Evolutionary conservation across 2,329 filamentous ascomycete genomes (phyloP), one percentile per base, ranked within the genome.

Genomic region (Sporothrix schenckii): DNA sequence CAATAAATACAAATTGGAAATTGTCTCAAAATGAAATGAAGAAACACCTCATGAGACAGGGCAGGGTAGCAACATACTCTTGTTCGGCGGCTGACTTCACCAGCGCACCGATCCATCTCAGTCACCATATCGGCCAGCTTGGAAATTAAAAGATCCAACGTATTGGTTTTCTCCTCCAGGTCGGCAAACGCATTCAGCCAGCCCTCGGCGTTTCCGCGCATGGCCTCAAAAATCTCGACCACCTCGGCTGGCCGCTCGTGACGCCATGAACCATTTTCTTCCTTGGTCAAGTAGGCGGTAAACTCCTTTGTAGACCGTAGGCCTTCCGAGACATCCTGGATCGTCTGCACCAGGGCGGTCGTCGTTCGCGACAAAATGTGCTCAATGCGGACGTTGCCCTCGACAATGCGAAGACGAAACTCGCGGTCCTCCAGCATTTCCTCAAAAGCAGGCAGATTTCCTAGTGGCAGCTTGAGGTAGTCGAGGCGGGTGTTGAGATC

Each of bases 191-290:
- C 93, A 70, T 89, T 88, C 71, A 90, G 88, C 94, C 94, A 98
- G 56, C 94, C 93, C 73, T 96, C 91, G 10, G 93, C 90, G 75
- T 98, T 98, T 47, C 92, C 92, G 76, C 91, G 91, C 94, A 98
- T 98, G 50, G 94, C 93, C 53, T 90, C 87, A 75, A 92, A 95
- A 24, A 97, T 92, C 61, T 92, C 89, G 49, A 86, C 84, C 61
- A 90, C 82, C 21, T 72, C 69, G n/a, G 86, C 83, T 5, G 86
- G 83, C 27, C 92, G 86, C 63, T 90, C 88, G 67, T 85, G 80
- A 70, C 88, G 85, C 78, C 87, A 88, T 74, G 85, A 83, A 4
- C 87, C 84, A 50, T 88, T 83, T 60, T 87, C 85, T 72, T 96
- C 86, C 47, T 87, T 83, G 6, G 85, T 83, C 65, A 98, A 83